Percentiles rank a stretch among this genome's conserved stretches.
These are phyloP conservation scores for Cutaneotrichosporon sp. DNA, from an alignment of 1,284 basidiomycete species.

Conservation along the genomic window DNA sequence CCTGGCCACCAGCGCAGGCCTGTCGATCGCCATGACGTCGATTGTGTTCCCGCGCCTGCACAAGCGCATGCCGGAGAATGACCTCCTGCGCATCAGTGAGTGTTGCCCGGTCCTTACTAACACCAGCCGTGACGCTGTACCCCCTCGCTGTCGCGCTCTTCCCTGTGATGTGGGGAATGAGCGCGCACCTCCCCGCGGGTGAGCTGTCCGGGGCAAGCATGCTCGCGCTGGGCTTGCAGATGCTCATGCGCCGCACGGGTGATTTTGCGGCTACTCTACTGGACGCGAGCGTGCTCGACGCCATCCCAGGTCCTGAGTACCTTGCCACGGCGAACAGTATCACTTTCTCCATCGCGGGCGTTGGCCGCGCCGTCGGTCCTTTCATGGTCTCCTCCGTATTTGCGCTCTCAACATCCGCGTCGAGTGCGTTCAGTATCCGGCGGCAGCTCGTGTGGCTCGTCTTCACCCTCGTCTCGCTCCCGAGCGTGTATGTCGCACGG, in stretches of 20 bases:
- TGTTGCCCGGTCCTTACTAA: not conserved
- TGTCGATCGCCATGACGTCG: conserved; percentile 43
- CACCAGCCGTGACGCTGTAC: conserved; percentile 35
- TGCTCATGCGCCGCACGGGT: conserved; percentile 37
- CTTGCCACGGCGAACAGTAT: conserved; percentile 44
- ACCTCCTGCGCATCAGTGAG: conserved; percentile 29
- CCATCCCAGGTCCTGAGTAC: conserved; percentile 40
- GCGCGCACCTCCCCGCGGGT: conserved; percentile 11
- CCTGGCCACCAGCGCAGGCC: conserved; percentile 34
- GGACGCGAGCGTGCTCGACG: conserved; percentile 39
- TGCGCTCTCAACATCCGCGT: conserved; percentile 33
- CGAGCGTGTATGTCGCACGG: conserved; percentile 34
- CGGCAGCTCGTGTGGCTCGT: conserved; percentile 43
- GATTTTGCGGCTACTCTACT: conserved; percentile 43
- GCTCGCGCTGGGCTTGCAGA: conserved; percentile 33
- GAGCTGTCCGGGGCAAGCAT: conserved; percentile 12
- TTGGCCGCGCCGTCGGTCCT: conserved; percentile 38
- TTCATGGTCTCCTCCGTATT: conserved; percentile 40
- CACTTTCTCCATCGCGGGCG: conserved; percentile 39
- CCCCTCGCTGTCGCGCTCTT: conserved; percentile 35
- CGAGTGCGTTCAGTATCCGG: conserved; percentile 24
- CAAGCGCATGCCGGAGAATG: conserved; percentile 28
- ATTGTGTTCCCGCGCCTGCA: conserved; percentile 41
- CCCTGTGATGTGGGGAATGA: conserved; percentile 38
- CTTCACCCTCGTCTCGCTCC: conserved; percentile 30